Base-by-base conservation (phyloP, 148 eudicot genomes). In the Camellia sinensis region DNA sequence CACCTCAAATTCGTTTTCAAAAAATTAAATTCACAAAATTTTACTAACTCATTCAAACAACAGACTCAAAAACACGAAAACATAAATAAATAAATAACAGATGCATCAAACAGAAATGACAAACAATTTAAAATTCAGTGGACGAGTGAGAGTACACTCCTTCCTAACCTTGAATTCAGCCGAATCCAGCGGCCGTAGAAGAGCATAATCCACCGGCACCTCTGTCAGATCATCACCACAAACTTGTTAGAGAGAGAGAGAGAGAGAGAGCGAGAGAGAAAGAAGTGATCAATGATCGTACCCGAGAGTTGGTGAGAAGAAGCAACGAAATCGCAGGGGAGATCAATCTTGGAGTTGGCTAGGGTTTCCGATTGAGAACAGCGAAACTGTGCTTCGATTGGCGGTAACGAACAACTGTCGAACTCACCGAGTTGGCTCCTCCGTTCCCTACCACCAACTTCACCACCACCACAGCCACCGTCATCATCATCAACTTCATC, bases 141-240 rank as follows among this genome's bases (percentile, higher is more conserved):
- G 62, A 63, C 6, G 56, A 64, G 80, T 41, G 52, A 52, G 61
- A 14, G 62, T 3, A 11, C n/a, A 12, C 5, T 11, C 21, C 14
- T 3, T 43, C 44, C 75, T 69, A 70, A 79, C 81, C 81, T 79
- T 70, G 43, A 79, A 70, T 53, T 70, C 72, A 19, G 75, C 57
- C 6, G 75, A 57, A 57, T 70, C 75, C 54, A 69, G 75, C 19
- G 81, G 81, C 68, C 73, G 61, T 6, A 70, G 57, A 29, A 69
- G 43, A 70, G 75, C 74, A 59, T 79, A 79, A 79, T 79, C 81
- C 75, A 79, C 67, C 56, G 81, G 81, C 43, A 79, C 81, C 75
- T 79, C 81, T 70, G 75, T 45, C 75, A 70, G 67, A 79, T 79
- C 81, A 79, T 41, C 43, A 12, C 8, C 14, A 12, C 11, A 22